Base-by-base conservation (phyloP, 345 rosid species). In the Gossypium ekmanianum region DNA sequence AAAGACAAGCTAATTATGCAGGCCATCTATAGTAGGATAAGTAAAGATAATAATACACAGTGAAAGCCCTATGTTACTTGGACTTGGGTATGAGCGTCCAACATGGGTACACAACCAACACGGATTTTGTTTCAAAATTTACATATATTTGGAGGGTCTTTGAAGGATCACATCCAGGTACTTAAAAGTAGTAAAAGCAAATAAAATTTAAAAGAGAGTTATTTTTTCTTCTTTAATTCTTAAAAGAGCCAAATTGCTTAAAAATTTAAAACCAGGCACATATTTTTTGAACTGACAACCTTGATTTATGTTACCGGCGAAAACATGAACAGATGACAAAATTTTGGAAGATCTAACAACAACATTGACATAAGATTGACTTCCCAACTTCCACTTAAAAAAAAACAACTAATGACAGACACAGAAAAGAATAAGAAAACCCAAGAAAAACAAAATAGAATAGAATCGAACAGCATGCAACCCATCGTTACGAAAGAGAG, bases 251-350 rank as follows among this genome's bases (percentile, higher is more conserved):
- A 26, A 61, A 13, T 17, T 39, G 24, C 68, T 63, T 63, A 27
- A 39, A 63, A 34, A 18, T 1, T 6, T 34, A 62, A 16, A 34
- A 34, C 44, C 45, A 65, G 14, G 18, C 9, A 45, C 18, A 65
- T 3, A 65, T 18, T 9, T 57, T 41, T 64, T 64, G 68, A 65
- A 8, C 70, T 43, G 58, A 68, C 57, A 68, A 27, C 44, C 57
- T 68, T 48, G 5, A 24, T 22, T 68, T 68, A 22, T 24, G 11
- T 9, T 16, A 41, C 26, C 26, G 43, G 26, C 57, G 56, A 68
- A 45, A 66, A 45, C 52, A 20, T 45, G 0, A 67, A 7, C 55
- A 34, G 41, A 34, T 34, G 41, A 41, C 24, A 17, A 2, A 7
- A 10, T 7, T 22, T 68, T 3, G 8, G 27, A 26, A 71, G 11